Conservation (phyloP, 2,329 filamentous ascomycete genomes). For the Pyricularia grisea region DNA sequence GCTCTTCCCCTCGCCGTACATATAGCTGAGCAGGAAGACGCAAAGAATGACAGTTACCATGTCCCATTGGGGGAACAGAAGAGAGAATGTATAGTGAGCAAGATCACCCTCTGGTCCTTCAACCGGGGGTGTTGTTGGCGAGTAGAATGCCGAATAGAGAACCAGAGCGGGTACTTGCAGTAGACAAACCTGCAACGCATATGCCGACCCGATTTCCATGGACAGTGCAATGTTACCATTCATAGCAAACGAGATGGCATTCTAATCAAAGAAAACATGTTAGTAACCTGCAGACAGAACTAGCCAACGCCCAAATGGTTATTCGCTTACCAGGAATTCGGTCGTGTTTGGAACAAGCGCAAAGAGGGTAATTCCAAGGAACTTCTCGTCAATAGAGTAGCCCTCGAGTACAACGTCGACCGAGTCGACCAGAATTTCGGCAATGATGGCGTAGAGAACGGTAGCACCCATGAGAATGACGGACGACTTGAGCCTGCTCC, state of each 20-base stretch:
- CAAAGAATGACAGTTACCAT: constrained; percentile 96
- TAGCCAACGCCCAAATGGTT: neutral
- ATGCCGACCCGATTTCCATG: constrained; percentile 98
- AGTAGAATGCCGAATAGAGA: constrained; percentile 73
- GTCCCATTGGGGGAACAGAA: constrained; percentile 98
- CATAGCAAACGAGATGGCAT: constrained; percentile 99
- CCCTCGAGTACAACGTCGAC: constrained; percentile 93
- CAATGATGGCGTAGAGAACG: constrained; percentile 88
- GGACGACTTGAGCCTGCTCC: constrained; percentile 85
- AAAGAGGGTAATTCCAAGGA: constrained; percentile 92
- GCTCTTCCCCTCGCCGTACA: constrained; percentile 97
- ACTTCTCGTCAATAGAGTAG: constrained; percentile 91
- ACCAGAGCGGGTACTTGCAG: constrained; percentile 91
- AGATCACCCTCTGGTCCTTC: constrained; percentile 28
- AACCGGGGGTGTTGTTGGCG: constrained; percentile 10
- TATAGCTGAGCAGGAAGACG: constrained; percentile 92
- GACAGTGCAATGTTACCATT: constrained; percentile 97
- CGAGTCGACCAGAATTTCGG: constrained; percentile 92
- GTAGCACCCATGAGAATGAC: constrained; percentile 85
- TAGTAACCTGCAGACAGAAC: constrained; percentile 3
- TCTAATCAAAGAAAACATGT: constrained; percentile 37
- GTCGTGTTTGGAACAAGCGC: constrained; percentile 96
- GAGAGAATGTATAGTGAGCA: constrained; percentile 60
- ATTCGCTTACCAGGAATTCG: constrained; percentile 71
- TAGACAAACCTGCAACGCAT: constrained; percentile 90